Conservation (phyloP, 768 basidiomycete genomes). For the Boletus reticuloceps region DNA sequence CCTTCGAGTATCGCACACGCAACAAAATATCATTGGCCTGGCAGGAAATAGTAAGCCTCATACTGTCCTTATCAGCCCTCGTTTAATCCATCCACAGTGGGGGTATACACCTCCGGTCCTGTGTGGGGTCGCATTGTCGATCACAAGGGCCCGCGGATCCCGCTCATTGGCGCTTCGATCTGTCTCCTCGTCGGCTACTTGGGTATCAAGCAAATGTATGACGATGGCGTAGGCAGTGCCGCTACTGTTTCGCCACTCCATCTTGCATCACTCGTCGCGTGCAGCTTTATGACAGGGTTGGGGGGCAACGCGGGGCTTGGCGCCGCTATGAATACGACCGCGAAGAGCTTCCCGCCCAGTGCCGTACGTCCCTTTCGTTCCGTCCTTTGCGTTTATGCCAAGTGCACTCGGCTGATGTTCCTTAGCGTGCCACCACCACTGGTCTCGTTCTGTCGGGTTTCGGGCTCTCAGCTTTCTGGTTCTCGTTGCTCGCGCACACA, state of each 20-base stretch:
- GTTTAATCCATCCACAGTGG: conserved; percentile 43
- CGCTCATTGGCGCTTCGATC: conserved; percentile 56
- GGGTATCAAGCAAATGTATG: conserved; percentile 68
- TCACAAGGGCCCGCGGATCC: conserved; percentile 63
- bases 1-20: conserved; percentile 73
- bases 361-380: conserved; percentile 43
- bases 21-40: conserved; percentile 78
- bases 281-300: conserved; percentile 69
- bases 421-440: conserved; percentile 70
- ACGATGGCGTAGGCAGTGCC: conserved; percentile 44
- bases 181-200: conserved; percentile 69
- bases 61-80: background rate
- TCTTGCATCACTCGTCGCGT: conserved; percentile 54
- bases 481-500: conserved; percentile 70
- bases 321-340: conserved; percentile 76
- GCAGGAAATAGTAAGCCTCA: conserved; percentile 64
- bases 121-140: conserved; percentile 82
- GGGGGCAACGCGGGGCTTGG: conserved; percentile 74
- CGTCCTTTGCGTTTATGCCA: background rate
- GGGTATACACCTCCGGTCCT: conserved; percentile 75
- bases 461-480: conserved; percentile 89
- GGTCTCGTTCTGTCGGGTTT: conserved; percentile 84
- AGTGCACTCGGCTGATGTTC: background rate
- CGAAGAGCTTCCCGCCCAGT: conserved; percentile 75
- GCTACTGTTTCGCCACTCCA: conserved; percentile 39